Percentiles rank a stretch among this genome's conserved stretches.
phyloP scores from a whole-genome alignment of 1,284 basidiomycete species.

The Rhizoctonia solani region DNA sequence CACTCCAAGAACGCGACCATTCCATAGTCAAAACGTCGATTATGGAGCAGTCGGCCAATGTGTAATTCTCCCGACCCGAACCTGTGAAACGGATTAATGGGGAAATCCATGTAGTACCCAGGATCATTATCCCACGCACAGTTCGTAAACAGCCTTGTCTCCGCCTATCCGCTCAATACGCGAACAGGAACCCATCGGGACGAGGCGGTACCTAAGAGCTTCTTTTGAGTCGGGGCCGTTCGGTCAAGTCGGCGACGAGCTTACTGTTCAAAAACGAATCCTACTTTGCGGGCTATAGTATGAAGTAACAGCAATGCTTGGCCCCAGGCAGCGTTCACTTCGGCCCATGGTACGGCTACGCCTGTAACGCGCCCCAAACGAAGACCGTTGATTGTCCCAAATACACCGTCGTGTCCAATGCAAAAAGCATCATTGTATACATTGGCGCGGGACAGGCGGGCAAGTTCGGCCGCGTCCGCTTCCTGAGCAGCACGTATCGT shows the following conservation, averaged over 20 bases:
- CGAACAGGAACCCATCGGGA: constrained; percentile 93
- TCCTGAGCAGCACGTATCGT: constrained; percentile 76
- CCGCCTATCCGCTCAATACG: constrained; percentile 83
- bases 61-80: constrained; percentile 87
- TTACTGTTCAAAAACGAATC: constrained; percentile 83
- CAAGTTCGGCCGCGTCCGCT: constrained; percentile 73
- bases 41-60: constrained; percentile 85
- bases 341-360: constrained; percentile 92
- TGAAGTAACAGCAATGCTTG: constrained; percentile 91
- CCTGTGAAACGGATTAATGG: constrained; percentile 36
- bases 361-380: constrained; percentile 85
- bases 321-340: constrained; percentile 99
- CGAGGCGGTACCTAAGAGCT: constrained; percentile 71
- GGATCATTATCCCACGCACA: too few relatives aligned
- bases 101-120: not conserved
- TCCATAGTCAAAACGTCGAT: constrained; percentile 92
- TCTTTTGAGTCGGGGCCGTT: too few relatives aligned
- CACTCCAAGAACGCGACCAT: constrained; percentile 97
- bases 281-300: constrained; percentile 87
- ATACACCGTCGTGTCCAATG: constrained; percentile 91
- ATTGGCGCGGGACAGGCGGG: constrained; percentile 89
- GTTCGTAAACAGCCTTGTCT: constrained; percentile 82
- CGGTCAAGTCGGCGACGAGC: constrained; percentile 40
- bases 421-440: constrained; percentile 99
- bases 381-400: constrained; percentile 96